A percentile compares a stretch with the other conserved stretches of the same genome.
These are phyloP conservation scores for Termitomyces sp. DNA, from an alignment of 768 basidiomycete genomes.

Conservation along the genomic window DNA sequence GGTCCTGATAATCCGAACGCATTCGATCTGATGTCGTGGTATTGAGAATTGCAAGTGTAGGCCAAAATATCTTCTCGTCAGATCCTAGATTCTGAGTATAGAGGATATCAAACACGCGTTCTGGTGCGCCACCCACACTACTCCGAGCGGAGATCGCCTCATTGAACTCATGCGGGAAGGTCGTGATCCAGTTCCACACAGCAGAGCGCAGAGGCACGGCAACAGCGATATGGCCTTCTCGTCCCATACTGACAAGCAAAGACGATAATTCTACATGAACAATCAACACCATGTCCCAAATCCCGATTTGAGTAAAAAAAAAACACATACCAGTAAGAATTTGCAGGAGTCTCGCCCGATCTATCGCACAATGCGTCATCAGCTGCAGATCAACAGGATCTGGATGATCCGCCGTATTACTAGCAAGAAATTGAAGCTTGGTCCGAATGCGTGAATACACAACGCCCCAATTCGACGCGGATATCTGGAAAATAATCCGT, in stretches of 20 bases:
- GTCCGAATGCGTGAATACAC: slow-evolving; percentile 67
- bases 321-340: slow-evolving; percentile 59
- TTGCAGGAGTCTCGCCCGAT: slow-evolving; percentile 62
- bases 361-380: slow-evolving; percentile 74
- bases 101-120: slow-evolving; percentile 82
- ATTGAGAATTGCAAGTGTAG: slow-evolving; percentile 71
- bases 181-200: slow-evolving; percentile 88
- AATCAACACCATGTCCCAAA: slow-evolving; percentile 1
- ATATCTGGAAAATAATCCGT: slow-evolving; percentile 80
- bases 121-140: slow-evolving; percentile 75
- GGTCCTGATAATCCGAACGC: slow-evolving; percentile 57
- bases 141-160: slow-evolving; percentile 62
- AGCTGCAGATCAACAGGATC: slow-evolving; percentile 77
- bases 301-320: neutral
- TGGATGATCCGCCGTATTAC: slow-evolving; percentile 34
- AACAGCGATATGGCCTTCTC: slow-evolving; percentile 67
- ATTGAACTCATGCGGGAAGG: slow-evolving; percentile 75
- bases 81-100: slow-evolving; percentile 44
- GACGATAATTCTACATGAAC: slow-evolving; percentile 64
- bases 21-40: slow-evolving; percentile 76
- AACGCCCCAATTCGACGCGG: slow-evolving; percentile 82
- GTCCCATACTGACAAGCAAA: slow-evolving; percentile 77
- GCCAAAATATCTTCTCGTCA: slow-evolving; percentile 67
- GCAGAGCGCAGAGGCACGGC: slow-evolving; percentile 71
- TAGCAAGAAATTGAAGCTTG: slow-evolving; percentile 66